Base-by-base conservation (phyloP, 495 filamentous ascomycete genomes). In the Viridothelium virens region DNA sequence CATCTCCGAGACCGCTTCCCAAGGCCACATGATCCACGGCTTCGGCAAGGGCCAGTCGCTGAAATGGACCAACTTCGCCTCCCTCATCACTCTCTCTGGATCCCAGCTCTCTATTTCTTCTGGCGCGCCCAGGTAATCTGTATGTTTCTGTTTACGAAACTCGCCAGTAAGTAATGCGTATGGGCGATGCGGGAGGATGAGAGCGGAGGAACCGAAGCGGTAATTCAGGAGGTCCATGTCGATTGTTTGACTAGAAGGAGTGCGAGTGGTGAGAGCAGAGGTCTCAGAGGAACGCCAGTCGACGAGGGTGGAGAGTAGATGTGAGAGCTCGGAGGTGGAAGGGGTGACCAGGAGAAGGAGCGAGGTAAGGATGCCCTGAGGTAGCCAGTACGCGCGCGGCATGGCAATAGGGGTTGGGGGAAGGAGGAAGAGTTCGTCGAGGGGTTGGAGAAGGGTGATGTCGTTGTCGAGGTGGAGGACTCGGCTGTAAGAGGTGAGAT, bases 31-130 rank as follows among this genome's bases (percentile, higher is more conserved):
- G 25, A 89, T 74, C 89, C 89, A 92, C 0, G 89, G 89, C 74
- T 93, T 93, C 2, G 89, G 89, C 50, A 91, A 69, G 3, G 90
- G 90, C 85, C 86, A 89, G 71, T 94, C 91, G 2, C 83, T 87
- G 71, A 96, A 93, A 75, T 92, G 91, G 0, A 94, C 81, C 14
- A 91, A 82, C 70, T 88, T 92, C 10, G 87, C 88, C 72, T 92
- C 86, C 11, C 80, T 77, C 39, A 86, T 76, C 38, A 83, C 82
- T 53, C 74, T 79, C 12, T 86, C 80, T 0, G 90, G 82, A 74
- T 92, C 85, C 89, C 91, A 96, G 2, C 78, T 14, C 34, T 63
- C 33, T 3, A 65, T 2, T 31, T 53, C 44, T 7, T 37, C 33
- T 3, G 70, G 68, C 16, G 65, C 62, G 4, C 89, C 89, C 3